A percentile compares a stretch with the other conserved stretches of the same genome.
Evolutionary conservation across 768 basidiomycete genomes (phyloP).

Genomic region (Mycena crocata): DNA sequence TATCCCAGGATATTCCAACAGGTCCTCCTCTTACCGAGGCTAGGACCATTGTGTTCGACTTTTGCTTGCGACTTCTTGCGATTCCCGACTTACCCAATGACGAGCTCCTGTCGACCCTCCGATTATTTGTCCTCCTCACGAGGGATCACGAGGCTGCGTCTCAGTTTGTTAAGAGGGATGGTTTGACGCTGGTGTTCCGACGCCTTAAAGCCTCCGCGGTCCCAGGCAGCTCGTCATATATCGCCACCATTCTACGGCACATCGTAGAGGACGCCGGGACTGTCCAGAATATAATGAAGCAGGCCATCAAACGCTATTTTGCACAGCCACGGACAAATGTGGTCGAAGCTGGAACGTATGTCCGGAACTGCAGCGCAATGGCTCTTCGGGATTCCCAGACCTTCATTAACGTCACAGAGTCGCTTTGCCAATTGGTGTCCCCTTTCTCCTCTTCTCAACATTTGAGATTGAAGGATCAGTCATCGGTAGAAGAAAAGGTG

Average conservation of each 20-base stretch:
- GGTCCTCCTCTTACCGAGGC: conserved; percentile 75
- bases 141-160: conserved; percentile 73
- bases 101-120: conserved; percentile 83
- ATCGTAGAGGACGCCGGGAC: conserved; percentile 81
- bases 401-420: conserved; percentile 81
- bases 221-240: conserved; percentile 81
- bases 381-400: conserved; percentile 83
- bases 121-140: conserved; percentile 88
- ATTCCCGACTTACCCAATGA: conserved; percentile 77
- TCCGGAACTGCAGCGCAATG: conserved; percentile 80
- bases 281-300: conserved; percentile 80
- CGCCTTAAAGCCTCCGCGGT: conserved; percentile 72
- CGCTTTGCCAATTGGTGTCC: conserved; percentile 77
- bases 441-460: conserved; percentile 70
- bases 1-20: conserved; percentile 59
- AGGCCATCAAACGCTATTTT: conserved; percentile 87
- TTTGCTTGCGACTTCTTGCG: conserved; percentile 77
- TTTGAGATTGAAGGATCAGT: conserved; percentile 65
- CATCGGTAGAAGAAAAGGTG: conserved; percentile 37
- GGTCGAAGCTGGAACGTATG: conserved; percentile 77
- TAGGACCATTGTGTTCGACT: conserved; percentile 77
- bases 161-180: conserved; percentile 76
- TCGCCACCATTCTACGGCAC: conserved; percentile 92
- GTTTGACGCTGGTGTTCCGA: conserved; percentile 71
- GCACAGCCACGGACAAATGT: conserved; percentile 73